A percentile compares a stretch with the other conserved stretches of the same genome.
phyloP scores from a whole-genome alignment of 1,284 basidiomycete genomes.

The Termitomyces sp. region DNA sequence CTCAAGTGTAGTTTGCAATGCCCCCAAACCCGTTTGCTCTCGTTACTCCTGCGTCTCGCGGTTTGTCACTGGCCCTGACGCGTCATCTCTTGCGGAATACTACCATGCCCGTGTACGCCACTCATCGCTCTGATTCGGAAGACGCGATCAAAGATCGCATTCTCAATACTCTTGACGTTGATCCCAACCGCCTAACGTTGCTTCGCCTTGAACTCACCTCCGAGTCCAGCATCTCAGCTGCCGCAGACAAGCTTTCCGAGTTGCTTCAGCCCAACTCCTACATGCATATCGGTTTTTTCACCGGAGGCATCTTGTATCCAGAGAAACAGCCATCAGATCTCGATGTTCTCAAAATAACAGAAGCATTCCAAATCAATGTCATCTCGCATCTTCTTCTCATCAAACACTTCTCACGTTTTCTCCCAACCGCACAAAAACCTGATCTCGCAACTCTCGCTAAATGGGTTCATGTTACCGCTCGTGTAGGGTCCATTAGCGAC shows the following conservation, averaged over 20 bases:
- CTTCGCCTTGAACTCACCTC: conserved; percentile 47
- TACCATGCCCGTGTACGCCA: conserved; percentile 49
- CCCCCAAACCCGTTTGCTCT: conserved; percentile 39
- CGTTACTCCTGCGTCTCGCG: conserved; percentile 44
- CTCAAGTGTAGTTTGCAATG: conserved; percentile 13
- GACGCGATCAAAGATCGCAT: conserved; percentile 38
- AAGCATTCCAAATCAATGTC: conserved; percentile 54
- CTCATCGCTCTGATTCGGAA: conserved; percentile 40
- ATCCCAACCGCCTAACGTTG: conserved; percentile 42
- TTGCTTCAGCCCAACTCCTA: conserved; percentile 34
- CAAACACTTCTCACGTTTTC: conserved; percentile 58
- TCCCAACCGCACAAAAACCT: conserved; percentile 31
- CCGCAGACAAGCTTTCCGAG: conserved; percentile 38
- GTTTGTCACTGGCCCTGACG: conserved; percentile 51
- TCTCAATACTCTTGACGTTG: conserved; percentile 39
- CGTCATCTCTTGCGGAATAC: conserved; percentile 51
- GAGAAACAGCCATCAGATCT: conserved; percentile 56
- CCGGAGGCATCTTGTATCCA: conserved; percentile 51
- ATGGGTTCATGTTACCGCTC: conserved; percentile 60
- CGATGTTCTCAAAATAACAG: conserved; percentile 37
- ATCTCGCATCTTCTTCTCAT: conserved; percentile 59
- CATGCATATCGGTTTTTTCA: conserved; percentile 53
- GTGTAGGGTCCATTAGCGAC: conserved; percentile 60
- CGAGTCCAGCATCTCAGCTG: conserved; percentile 46
- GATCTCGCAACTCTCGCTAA: conserved; percentile 34